Conservation (phyloP, 2,329 filamentous ascomycete genomes). For the Calycina marina region DNA sequence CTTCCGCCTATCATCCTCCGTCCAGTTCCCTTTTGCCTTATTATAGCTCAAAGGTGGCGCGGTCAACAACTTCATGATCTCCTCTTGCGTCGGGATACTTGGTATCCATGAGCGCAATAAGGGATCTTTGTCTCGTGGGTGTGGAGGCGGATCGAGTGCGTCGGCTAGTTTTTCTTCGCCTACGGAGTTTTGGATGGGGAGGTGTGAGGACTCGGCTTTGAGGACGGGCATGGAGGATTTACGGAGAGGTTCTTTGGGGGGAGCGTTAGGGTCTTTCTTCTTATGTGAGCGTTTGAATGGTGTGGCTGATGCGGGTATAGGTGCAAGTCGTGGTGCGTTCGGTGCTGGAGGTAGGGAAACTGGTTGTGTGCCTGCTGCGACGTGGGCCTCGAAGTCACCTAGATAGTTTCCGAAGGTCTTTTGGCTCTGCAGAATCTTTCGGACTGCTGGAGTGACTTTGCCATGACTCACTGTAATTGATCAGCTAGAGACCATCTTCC, state of each 20-base stretch:
- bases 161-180: constrained; percentile 1
- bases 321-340: constrained; percentile 4
- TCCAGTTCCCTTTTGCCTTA: constrained; percentile 39
- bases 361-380: constrained; percentile 21
- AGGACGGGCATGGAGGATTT: constrained; percentile 21
- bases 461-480: constrained; percentile 19
- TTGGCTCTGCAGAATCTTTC: constrained; percentile 64
- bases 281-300: constrained; percentile 17
- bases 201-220: constrained; percentile 21
- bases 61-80: constrained; percentile 48
- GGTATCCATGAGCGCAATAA: constrained; percentile 46
- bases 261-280: constrained; percentile 15
- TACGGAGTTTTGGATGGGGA: too few relatives aligned
- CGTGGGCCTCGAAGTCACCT: constrained; percentile 58
- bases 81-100: constrained; percentile 38
- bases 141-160: constrained; percentile 17
- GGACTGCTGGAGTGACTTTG: constrained; percentile 36
- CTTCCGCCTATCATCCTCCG: constrained; percentile 29
- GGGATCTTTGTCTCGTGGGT: constrained; percentile 38
- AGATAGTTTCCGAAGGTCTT: constrained; percentile 76
- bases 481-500: background rate
- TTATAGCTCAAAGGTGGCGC: constrained; percentile 53
- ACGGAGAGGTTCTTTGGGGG: constrained; percentile 9
- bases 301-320: constrained; percentile 14
- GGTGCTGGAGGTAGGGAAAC: constrained; percentile 13